phyloP scores from a whole-genome alignment of 345 rosid genomes.

The Erodium maritimum region DNA sequence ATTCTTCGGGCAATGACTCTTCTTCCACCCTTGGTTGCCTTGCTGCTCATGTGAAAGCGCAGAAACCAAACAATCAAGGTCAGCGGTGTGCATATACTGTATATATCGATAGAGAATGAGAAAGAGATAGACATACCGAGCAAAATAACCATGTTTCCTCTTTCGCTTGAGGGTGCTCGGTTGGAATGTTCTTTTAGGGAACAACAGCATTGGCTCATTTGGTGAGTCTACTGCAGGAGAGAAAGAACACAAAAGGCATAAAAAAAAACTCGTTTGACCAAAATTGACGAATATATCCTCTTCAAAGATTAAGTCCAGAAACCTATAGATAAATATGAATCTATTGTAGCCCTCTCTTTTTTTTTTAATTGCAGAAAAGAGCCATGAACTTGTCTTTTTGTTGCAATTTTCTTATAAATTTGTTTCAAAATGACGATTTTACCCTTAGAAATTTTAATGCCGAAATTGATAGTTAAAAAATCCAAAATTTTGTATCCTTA shows the following conservation, averaged over 20 bases:
- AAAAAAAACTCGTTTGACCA: too few species aligned
- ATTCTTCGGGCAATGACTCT: slow-evolving; percentile 93
- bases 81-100: neutral
- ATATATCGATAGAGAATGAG: neutral
- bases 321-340: too few species aligned
- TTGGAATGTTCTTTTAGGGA: slow-evolving; percentile 79
- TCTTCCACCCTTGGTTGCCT: slow-evolving; percentile 93
- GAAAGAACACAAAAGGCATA: neutral
- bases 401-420: too few species aligned
- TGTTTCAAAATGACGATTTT: too few species aligned
- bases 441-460: too few species aligned
- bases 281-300: too few species aligned
- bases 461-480: too few species aligned
- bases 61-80: slow-evolving; percentile 6
- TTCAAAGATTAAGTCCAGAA: too few species aligned
- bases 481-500: too few species aligned
- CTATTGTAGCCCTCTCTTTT: too few species aligned
- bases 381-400: too few species aligned
- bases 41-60: slow-evolving; percentile 39
- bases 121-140: slow-evolving; percentile 43
- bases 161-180: slow-evolving; percentile 80
- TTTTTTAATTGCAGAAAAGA: too few species aligned
- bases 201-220: slow-evolving; percentile 57
- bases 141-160: slow-evolving; percentile 83
- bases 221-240: slow-evolving; percentile 26